Base-by-base conservation (phyloP, 2,329 filamentous ascomycete genomes). In the Trichoderma afroharzianum region DNA sequence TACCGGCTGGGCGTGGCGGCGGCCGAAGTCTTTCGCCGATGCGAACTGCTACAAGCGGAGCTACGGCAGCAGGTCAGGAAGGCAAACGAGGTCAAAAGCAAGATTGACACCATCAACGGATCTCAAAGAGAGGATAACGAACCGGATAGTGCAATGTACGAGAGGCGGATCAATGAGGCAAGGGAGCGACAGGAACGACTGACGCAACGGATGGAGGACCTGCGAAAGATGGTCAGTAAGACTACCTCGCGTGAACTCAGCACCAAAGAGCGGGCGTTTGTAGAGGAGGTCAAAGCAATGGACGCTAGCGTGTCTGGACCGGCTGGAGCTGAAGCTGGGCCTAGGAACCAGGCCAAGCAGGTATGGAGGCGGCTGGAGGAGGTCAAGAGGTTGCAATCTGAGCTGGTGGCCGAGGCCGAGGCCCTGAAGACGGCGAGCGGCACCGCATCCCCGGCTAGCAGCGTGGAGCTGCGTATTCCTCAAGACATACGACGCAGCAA, bases 11-110 rank as follows among this genome's bases (percentile, higher is more conserved):
- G 92, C 18, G 83, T 88, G 57, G 92, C 91, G 1, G 92, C 91
- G 1, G 88, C 92, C 1, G 91, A 94, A 76, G 83, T 95, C 6
- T 95, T 94, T 81, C 85, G 90, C 30, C 87, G 90, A 69, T 93
- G 92, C 73, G 87, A 92, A 75, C 85, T 89, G 59, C 84, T 95
- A 30, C 90, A 91, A 76, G 83, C 85, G 21, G 92, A 94, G 77
- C 85, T 94, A 55, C 85, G 84, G 74, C 88, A 90, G 73, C 92
- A 95, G 78, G 86, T 94, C 28, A 82, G 82, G 73, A 89, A 90
- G 75, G 90, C 88, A 32, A 88, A 89, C 68, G 88, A 92, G 76
- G 86, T 93, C 53, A 89, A 88, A 77, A 83, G 85, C 50, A 88
- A 88, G 75, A 88, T 94, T 33, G 91, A 94, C 74, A 84, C 84